Evolutionary conservation across 2,329 filamentous ascomycete species (phyloP), one percentile per base, ranked within the genome.

Genomic region (Penicillium olsonii): DNA sequence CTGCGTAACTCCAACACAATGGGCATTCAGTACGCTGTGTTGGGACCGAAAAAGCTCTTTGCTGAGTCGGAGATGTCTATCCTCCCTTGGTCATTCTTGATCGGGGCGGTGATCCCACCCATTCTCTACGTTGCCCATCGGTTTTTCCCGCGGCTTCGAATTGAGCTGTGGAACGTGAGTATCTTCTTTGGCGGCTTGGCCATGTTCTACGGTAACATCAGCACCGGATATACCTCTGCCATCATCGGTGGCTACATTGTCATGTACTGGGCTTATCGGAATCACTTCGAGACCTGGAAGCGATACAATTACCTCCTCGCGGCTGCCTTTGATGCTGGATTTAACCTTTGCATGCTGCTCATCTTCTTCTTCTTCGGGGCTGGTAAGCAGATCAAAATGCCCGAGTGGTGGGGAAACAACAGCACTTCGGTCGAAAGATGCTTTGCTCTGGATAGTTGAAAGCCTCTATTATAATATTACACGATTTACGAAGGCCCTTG

Each of bases 391-490:
- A 67, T 84, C 7, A 71, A 67, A 14, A 84, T 84, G 82, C 81
- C 81, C n/a, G 63, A 81, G 52, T 85, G 83, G 83, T 85, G 82
- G 81, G 82, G 82, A 0, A 85, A 85, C 57, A 78, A 83, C 55
- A 73, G 67, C 22, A 68, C 73, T 6, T 66, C 62, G n/a, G 77
- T 78, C 37, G 82, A 85, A 66, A 72, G 82, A 45, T 85, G 82
- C 62, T 85, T 84, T 72, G 78, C 79, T 2, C 53, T 82, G 46
- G 64, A 69, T 24, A 57, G 42, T 22, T 55, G 40, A 45, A n/a
- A 5, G 5, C 22, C 22, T 24, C 22, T 24, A 4, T 24, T 24
- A 5, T 24, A 24, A 24, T 5, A 5, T 5, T 24, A 24, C 22
- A 24, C 8, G 22, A 24, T 24, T 24, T 4, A 24, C 8, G 22